Conservation (phyloP, 106 monocot species). For the Chionographis japonica region DNA sequence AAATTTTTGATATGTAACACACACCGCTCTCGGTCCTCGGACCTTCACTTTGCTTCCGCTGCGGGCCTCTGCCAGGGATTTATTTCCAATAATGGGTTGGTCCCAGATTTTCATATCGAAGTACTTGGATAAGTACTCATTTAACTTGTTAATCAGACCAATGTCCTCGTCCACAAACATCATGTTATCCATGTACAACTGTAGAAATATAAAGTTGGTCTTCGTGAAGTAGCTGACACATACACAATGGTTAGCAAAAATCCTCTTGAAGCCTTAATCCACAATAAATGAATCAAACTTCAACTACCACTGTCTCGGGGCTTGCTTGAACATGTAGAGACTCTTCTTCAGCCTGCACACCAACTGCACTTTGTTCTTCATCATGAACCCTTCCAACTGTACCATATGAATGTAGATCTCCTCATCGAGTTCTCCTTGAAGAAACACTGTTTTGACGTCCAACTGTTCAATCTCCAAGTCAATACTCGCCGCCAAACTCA, state of each 20-base stretch:
- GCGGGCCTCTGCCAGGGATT: no score
- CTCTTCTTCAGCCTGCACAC: constrained; percentile 8
- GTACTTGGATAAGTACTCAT: no score
- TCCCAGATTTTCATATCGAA: no score
- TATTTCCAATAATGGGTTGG: no score
- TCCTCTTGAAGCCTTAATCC: not conserved
- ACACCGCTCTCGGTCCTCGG: no score
- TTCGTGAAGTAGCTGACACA: not conserved
- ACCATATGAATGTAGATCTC: not conserved
- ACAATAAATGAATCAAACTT: constrained; percentile 11
- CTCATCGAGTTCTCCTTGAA: not conserved
- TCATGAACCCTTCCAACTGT: not conserved
- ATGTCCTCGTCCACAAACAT: no score
- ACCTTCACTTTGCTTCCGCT: no score
- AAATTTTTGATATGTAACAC: no score
- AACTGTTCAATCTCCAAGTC: constrained; percentile 12
- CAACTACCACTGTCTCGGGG: not conserved
- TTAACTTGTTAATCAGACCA: no score
- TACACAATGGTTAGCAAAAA: not conserved
- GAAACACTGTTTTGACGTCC: not conserved
- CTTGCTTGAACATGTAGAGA: not conserved
- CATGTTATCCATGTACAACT: no score
- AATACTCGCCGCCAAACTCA: not conserved
- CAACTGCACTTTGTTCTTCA: not conserved
- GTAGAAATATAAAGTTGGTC: no score